These are phyloP conservation scores for Fusarium tupiense DNA, from an alignment of 2,329 filamentous ascomycete genomes.

Conservation along the genomic window DNA sequence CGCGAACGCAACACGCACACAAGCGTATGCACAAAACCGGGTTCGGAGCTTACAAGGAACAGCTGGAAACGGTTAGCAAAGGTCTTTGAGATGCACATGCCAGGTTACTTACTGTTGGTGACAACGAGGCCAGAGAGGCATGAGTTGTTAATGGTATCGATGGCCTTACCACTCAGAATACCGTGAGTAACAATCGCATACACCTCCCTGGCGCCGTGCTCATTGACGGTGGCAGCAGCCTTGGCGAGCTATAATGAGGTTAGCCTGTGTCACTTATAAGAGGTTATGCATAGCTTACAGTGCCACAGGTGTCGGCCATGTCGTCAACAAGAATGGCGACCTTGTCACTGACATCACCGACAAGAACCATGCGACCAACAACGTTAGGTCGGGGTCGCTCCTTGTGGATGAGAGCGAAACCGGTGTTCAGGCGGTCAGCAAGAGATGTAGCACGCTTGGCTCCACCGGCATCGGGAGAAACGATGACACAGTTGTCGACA, in stretches of 20 bases:
- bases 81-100: neutral
- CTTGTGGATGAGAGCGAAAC: conserved; percentile 96
- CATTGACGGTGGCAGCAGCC: conserved; percentile 87
- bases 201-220: conserved; percentile 86
- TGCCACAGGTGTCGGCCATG: conserved; percentile 97
- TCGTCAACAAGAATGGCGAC: conserved; percentile 97
- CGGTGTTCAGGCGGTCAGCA: conserved; percentile 88
- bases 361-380: conserved; percentile 91
- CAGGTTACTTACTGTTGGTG: conserved; percentile 75
- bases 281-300: conserved; percentile 50
- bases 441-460: conserved; percentile 95
- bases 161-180: conserved; percentile 87
- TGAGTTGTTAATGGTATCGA: conserved; percentile 84
- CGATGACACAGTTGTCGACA: conserved; percentile 87
- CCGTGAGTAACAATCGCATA: conserved; percentile 97
- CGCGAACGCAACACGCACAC: neutral
- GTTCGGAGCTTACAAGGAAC: conserved; percentile 46
- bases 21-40: neutral
- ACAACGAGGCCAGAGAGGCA: conserved; percentile 83
- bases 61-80: conserved; percentile 46
- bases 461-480: conserved; percentile 93
- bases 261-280: conserved; percentile 1
- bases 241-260: conserved; percentile 64
- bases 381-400: conserved; percentile 88
- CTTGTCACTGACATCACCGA: conserved; percentile 90